Base-by-base conservation (phyloP, 257 asterid genomes). In the Parsonsia alboflavescens region DNA sequence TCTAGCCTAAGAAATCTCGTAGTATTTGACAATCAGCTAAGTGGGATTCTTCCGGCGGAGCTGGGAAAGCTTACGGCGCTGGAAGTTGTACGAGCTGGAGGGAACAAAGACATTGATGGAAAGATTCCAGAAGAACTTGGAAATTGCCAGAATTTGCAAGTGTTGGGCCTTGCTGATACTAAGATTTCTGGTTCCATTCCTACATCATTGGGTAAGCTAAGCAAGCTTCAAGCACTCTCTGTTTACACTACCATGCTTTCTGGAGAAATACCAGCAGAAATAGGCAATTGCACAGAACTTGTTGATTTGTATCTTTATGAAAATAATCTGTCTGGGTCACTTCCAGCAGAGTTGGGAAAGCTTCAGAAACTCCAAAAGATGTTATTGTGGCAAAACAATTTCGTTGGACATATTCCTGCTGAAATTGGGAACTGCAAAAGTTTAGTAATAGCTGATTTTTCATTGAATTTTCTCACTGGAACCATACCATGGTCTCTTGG, bases 221-320 rank as follows among this genome's bases (percentile, higher is more conserved):
- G 75, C 73, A 85, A 78, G 16, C 94, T 88, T 54, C 89, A 85
- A 62, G 84, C 81, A 22, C 73, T 90, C 72, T 90, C 96, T 39
- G 87, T 80, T n/a, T 90, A 90, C 61, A 87, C 91, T 9, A 85
- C 94, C 54, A 87, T 88, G 96, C 85, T 90, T 42, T 82, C 94
- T 0, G 96, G 96, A 0, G 83, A 85, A 75, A 85, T 90, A 24
- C 96, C 94, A 4, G 67, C 82, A 42, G 88, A 83, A 62, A 73
- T 90, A 73, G 92, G 94, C 26, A 88, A 90, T 79, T 90, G 94
- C 58, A 73, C 94, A 22, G 96, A 87, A 86, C 87, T 90, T 10
- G 86, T 87, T 46, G 87, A 79, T 36, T 62, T 90, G 83, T 85
- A 88, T 74, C 74, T 90, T 79, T 87, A 90, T 72, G 90, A 87